These are phyloP conservation scores for Naumovozyma baii DNA, from an alignment of 805 yeast genomes.

Conservation along the genomic window DNA sequence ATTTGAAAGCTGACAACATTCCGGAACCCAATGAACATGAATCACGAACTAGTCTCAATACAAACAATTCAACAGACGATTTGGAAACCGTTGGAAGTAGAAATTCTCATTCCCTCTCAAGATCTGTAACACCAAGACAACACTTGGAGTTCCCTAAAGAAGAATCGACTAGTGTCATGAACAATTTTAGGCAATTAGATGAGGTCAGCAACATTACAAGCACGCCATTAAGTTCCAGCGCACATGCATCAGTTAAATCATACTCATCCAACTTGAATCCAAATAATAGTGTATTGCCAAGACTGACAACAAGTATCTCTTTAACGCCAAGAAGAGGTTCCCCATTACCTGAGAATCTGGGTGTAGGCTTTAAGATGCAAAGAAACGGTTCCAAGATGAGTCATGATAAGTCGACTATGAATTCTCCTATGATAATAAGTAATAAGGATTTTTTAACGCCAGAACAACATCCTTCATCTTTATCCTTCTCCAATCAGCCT, in stretches of 20 bases:
- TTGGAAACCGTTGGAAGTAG: slow-evolving; percentile 18
- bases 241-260: neutral
- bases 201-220: neutral
- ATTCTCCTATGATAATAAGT: slow-evolving; percentile 49
- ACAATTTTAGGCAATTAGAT: neutral
- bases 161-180: neutral
- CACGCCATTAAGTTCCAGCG: neutral
- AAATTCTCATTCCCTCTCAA: slow-evolving; percentile 25
- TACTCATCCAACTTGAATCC: neutral
- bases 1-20: slow-evolving; percentile 33
- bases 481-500: slow-evolving; percentile 44
- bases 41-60: neutral
- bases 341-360: slow-evolving; percentile 32
- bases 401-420: slow-evolving; percentile 38
- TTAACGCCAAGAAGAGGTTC: slow-evolving; percentile 47
- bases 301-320: slow-evolving; percentile 24
- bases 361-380: slow-evolving; percentile 11
- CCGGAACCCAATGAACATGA: slow-evolving; percentile 30
- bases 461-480: slow-evolving; percentile 23
- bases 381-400: slow-evolving; percentile 30
- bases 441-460: slow-evolving; percentile 33
- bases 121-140: slow-evolving; percentile 20
- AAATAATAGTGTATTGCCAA: slow-evolving; percentile 13
- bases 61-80: slow-evolving; percentile 7
- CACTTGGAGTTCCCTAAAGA: slow-evolving; percentile 6